Conservation (phyloP, 768 basidiomycete species). For the Heimioporus sp. region DNA sequence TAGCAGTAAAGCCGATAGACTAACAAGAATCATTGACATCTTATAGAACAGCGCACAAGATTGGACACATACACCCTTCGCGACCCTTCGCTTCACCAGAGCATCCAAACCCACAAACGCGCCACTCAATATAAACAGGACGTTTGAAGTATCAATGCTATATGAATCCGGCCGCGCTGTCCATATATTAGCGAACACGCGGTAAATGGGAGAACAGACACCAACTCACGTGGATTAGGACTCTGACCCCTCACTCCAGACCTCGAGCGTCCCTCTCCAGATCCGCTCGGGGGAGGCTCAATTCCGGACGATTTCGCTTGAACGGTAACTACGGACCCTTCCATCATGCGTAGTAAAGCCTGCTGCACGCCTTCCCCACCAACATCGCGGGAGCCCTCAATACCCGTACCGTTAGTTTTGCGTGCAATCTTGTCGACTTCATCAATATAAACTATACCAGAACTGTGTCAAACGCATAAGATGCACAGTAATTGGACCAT, state of each 20-base stretch:
- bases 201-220: neutral
- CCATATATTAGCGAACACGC: neutral
- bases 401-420: slow-evolving; percentile 48
- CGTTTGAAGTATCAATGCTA: slow-evolving; percentile 83
- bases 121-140: slow-evolving; percentile 93
- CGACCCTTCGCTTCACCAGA: slow-evolving; percentile 73
- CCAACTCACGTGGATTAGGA: slow-evolving; percentile 22
- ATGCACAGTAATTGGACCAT: neutral
- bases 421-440: slow-evolving; percentile 93
- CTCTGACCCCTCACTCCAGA: slow-evolving; percentile 49
- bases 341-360: slow-evolving; percentile 89
- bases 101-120: slow-evolving; percentile 92
- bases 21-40: slow-evolving; percentile 28
- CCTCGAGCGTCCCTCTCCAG: slow-evolving; percentile 46
- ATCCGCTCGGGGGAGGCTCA: slow-evolving; percentile 44
- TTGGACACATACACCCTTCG: slow-evolving; percentile 69
- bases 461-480: slow-evolving; percentile 42
- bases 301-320: slow-evolving; percentile 62
- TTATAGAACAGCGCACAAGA: neutral
- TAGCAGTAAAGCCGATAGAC: slow-evolving; percentile 87
- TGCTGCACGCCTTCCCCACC: slow-evolving; percentile 97
- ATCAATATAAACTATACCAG: slow-evolving; percentile 95
- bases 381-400: slow-evolving; percentile 80
- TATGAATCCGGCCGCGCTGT: slow-evolving; percentile 65
- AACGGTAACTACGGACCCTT: slow-evolving; percentile 83